Conservation (phyloP, 306 rosid species). For the Lablab purpureus region DNA sequence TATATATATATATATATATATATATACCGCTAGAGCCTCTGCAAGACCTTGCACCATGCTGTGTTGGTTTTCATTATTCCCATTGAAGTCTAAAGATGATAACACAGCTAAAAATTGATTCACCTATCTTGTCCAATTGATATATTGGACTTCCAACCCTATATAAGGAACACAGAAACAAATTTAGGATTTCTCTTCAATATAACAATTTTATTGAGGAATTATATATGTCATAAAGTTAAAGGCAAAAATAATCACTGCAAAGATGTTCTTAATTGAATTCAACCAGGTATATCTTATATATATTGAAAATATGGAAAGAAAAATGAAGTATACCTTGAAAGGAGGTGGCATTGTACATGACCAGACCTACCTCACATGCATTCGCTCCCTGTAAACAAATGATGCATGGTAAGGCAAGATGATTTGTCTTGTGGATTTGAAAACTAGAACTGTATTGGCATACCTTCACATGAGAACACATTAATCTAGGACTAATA, state of each 20-base stretch:
- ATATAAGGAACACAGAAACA: background rate
- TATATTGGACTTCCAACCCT: slow-evolving; percentile 23
- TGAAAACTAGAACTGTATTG: background rate
- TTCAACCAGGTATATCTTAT: background rate
- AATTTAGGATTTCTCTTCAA: background rate
- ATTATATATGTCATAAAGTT: background rate
- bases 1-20: too few species aligned
- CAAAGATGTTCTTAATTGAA: background rate
- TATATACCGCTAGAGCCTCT: slow-evolving; percentile 45
- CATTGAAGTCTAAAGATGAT: slow-evolving; percentile 31
- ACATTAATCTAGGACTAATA: background rate
- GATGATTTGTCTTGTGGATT: background rate
- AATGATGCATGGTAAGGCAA: background rate
- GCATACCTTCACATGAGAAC: background rate
- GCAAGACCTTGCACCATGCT: slow-evolving; percentile 36
- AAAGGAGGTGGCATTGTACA: slow-evolving; percentile 23
- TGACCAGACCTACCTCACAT: background rate
- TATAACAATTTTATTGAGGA: background rate
- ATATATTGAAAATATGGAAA: background rate
- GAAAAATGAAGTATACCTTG: slow-evolving; percentile 14
- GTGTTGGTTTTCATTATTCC: background rate
- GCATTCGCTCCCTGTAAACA: slow-evolving; percentile 6
- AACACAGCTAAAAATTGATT: background rate
- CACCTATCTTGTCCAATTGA: slow-evolving; percentile 1
- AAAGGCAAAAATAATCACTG: background rate